A percentile compares a stretch with the other conserved stretches of the same genome.
These are phyloP conservation scores for Angomonas ambiguus DNA, from an alignment of 208 protist species.

Conservation along the genomic window DNA sequence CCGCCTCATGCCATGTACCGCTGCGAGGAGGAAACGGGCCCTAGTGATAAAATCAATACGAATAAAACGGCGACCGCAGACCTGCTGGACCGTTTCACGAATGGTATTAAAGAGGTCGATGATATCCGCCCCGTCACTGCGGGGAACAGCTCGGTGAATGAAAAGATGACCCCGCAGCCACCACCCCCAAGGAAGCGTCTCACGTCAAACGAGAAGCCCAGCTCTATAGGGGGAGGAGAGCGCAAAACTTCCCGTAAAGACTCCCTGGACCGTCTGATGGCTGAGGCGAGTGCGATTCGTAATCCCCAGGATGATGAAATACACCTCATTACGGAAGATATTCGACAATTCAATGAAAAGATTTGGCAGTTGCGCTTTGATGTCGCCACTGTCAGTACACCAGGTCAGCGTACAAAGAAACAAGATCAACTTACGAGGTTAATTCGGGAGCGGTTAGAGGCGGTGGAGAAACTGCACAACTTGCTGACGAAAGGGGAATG, in stretches of 20 bases:
- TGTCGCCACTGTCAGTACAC: slow-evolving; percentile 10
- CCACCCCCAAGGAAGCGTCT: not conserved
- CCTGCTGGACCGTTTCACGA: slow-evolving; percentile 17
- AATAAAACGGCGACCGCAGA: not conserved
- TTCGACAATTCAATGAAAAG: slow-evolving; percentile 66
- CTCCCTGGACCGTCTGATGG: slow-evolving; percentile 47
- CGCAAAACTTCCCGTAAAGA: slow-evolving; percentile 21
- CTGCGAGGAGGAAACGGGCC: not conserved
- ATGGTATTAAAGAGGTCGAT: slow-evolving; percentile 15
- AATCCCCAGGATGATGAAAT: slow-evolving; percentile 66
- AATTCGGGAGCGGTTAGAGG: slow-evolving; percentile 32
- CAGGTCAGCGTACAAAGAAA: not conserved
- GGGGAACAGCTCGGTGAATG: not conserved
- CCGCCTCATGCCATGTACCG: slow-evolving; percentile 5
- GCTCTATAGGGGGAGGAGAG: not conserved
- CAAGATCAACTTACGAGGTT: slow-evolving; percentile 27
- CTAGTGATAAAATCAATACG: not conserved
- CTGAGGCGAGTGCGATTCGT: slow-evolving; percentile 49
- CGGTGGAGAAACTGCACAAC: slow-evolving; percentile 46
- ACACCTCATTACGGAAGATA: slow-evolving; percentile 61
- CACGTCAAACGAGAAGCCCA: not conserved
- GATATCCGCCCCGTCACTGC: not conserved
- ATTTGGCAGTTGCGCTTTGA: slow-evolving; percentile 74
- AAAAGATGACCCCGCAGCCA: not conserved
- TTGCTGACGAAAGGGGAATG: slow-evolving; percentile 20